Conservation (phyloP, 805 yeast genomes). For the Kurtzmaniella fragi region DNA sequence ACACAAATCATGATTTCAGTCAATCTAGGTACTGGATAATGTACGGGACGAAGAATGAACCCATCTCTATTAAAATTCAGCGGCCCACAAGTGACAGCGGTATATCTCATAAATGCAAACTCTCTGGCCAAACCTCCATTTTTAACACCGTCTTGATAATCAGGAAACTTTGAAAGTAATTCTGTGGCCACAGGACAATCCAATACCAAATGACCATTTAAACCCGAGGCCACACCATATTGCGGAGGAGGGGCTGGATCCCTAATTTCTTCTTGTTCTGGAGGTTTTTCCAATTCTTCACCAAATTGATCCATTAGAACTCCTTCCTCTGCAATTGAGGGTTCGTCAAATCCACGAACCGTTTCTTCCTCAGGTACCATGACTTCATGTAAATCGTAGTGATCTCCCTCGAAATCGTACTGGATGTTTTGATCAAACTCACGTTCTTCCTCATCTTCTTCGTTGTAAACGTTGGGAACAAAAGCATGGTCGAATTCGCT, state of each 20-base stretch:
- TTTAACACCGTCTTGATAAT: constrained; percentile 24
- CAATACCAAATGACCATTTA: constrained; percentile 41
- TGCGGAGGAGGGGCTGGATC: constrained; percentile 28
- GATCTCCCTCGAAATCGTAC: constrained; percentile 38
- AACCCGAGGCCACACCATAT: constrained; percentile 30
- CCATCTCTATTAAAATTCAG: constrained; percentile 55
- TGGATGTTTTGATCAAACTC: constrained; percentile 36
- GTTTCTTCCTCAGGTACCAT: background rate
- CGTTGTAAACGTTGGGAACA: constrained; percentile 39
- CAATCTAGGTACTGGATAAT: constrained; percentile 47
- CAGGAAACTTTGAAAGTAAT: constrained; percentile 37
- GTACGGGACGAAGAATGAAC: constrained; percentile 51
- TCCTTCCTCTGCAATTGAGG: constrained; percentile 9
- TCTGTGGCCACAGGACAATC: constrained; percentile 45
- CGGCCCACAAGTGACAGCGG: constrained; percentile 68
- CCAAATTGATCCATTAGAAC: constrained; percentile 23
- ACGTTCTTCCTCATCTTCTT: constrained; percentile 33
- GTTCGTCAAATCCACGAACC: background rate
- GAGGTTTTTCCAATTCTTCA: constrained; percentile 26
- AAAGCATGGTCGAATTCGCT: constrained; percentile 31
- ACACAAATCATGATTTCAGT: constrained; percentile 60
- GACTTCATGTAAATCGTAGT: constrained; percentile 34
- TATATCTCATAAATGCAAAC: constrained; percentile 56
- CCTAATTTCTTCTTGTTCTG: constrained; percentile 25
- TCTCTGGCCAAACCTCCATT: constrained; percentile 46